Base-by-base conservation (phyloP, 768 basidiomycete species). In the Russula dissimulans region DNA sequence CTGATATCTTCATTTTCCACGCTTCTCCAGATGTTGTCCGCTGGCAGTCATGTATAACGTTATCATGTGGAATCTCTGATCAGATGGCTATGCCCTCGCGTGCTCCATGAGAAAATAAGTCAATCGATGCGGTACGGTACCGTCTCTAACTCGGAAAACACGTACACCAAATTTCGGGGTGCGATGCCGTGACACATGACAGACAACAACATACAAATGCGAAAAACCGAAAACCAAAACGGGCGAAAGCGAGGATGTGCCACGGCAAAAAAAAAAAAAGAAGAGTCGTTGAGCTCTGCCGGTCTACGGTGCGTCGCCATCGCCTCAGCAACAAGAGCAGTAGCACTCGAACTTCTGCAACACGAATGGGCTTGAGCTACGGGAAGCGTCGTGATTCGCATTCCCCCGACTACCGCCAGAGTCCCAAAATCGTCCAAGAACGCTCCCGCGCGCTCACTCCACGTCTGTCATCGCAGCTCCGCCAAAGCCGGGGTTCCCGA, bases 401-500 rank as follows among this genome's bases (percentile, higher is more conserved):
- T 26, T 39, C 39, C 22, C 11, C 11, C 34, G 14, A 43, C 32
- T 12, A 5, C 14, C 26, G 38, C 38, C n/a, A 50, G 49, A 44
- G n/a, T 17, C 46, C 22, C 38, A 26, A 29, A 49, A 42, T 42
- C 47, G 15, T 42, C 48, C 42, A 41, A 50, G 57, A 58, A 58
- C 22, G 34, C 34, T 36, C 32, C 41, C 9, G 42, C 34, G 34
- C 32, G 57, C 43, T 41, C 39, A 41, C 34, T 50, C 32, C 43
- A 26, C 22, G 34, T 58, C 47, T 14, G 10, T 45, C 47, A 18
- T 53, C 10, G 31, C 50, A 51, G 38, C 38, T 56, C 51, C 61
- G 47, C 51, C 50, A 53, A 54, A 42, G 32, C n/a, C 61, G 46
- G 61, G 56, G 15, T 57, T 57, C 46, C 46, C 56, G 12, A 57